Percentiles rank a stretch among this genome's conserved stretches.
phyloP scores from a whole-genome alignment of 1,284 basidiomycete genomes.

The Pisolithus thermaeus region DNA sequence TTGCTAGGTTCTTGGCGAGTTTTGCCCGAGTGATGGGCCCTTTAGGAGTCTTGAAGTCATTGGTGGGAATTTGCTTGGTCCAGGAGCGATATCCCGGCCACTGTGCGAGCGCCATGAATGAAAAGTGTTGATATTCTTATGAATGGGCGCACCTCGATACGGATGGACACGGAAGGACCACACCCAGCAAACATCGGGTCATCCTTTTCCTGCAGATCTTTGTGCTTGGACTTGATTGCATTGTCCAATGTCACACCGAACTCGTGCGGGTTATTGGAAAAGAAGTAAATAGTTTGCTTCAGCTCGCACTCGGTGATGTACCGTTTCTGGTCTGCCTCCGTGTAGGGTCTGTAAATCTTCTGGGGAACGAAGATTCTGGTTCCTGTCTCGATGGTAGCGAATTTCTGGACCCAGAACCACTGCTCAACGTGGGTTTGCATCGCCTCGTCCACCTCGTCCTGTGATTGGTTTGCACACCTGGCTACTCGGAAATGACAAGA shows the following conservation, averaged over 20 bases:
- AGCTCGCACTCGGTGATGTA: slow-evolving; percentile 65
- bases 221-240: slow-evolving; percentile 40
- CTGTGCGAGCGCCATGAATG: slow-evolving; percentile 28
- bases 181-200: slow-evolving; percentile 60
- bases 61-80: slow-evolving; percentile 73
- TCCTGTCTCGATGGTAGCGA: slow-evolving; percentile 17
- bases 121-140: slow-evolving; percentile 1
- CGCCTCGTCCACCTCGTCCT: slow-evolving; percentile 20
- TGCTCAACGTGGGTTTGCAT: slow-evolving; percentile 21
- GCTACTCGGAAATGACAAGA: background rate
- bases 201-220: slow-evolving; percentile 43
- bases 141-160: slow-evolving; percentile 49
- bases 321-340: slow-evolving; percentile 63
- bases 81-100: slow-evolving; percentile 74
- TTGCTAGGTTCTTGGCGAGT: slow-evolving; percentile 63
- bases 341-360: slow-evolving; percentile 64
- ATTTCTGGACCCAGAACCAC: slow-evolving; percentile 20
- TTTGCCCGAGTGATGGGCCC: slow-evolving; percentile 64
- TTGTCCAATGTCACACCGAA: slow-evolving; percentile 55
- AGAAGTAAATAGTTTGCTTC: slow-evolving; percentile 59
- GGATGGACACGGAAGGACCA: slow-evolving; percentile 72
- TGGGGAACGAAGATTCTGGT: slow-evolving; percentile 55
- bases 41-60: slow-evolving; percentile 69
- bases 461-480: slow-evolving; percentile 5
- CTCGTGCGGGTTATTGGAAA: slow-evolving; percentile 41